Conservation (phyloP, 192 early-diverging fungal genomes). For the Linnemannia elongata region DNA sequence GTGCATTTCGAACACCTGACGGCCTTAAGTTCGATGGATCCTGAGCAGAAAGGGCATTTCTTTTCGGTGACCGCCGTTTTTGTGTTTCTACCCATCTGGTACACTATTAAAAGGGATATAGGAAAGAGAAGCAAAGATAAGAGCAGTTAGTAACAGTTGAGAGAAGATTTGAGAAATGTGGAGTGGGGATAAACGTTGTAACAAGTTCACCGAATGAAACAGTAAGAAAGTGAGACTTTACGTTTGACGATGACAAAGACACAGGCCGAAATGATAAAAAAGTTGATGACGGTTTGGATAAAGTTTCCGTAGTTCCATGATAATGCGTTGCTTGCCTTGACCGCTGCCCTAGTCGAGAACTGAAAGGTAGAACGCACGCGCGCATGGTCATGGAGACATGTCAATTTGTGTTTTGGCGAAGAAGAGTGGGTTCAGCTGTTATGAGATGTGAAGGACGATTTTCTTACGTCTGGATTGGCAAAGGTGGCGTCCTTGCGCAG, state of each 20-base stretch:
- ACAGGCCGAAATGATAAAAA: constrained; percentile 69
- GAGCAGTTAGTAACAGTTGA: background rate
- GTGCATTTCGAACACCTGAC: constrained; percentile 35
- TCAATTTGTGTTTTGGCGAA: background rate
- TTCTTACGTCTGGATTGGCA: constrained; percentile 27
- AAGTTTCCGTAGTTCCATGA: constrained; percentile 76
- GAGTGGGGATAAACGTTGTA: background rate
- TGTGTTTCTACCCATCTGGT: constrained; percentile 52
- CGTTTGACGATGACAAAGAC: constrained; percentile 75
- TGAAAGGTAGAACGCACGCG: background rate
- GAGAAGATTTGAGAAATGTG: background rate
- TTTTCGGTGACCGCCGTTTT: constrained; percentile 30
- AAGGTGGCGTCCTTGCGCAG: constrained; percentile 21
- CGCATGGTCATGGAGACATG: background rate
- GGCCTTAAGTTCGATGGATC: constrained; percentile 14
- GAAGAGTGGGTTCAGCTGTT: background rate
- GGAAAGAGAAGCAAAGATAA: background rate
- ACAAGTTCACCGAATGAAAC: background rate
- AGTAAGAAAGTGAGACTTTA: background rate
- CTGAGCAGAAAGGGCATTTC: constrained; percentile 30
- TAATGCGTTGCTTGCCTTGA: constrained; percentile 63
- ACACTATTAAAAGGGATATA: constrained; percentile 10
- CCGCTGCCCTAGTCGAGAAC: constrained; percentile 39
- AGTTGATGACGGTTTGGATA: constrained; percentile 73
- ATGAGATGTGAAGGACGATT: background rate